Percentiles rank a stretch among this genome's conserved stretches.
These are phyloP conservation scores for Trametes punicea DNA, from an alignment of 768 basidiomycete species.

Conservation along the genomic window DNA sequence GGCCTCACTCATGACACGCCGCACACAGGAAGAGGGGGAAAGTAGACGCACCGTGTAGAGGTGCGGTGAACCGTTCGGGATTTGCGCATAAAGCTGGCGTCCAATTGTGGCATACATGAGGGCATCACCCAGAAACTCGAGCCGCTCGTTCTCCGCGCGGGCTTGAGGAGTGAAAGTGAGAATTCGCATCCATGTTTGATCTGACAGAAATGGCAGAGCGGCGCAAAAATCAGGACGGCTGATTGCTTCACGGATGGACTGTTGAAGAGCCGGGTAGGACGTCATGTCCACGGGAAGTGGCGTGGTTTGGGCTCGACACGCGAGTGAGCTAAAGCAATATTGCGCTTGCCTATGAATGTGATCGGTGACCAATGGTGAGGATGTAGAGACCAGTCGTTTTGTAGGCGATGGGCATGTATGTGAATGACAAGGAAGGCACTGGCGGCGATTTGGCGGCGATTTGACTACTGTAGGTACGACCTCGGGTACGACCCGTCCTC, in stretches of 20 bases:
- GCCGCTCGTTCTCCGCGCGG: conserved; percentile 32
- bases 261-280: conserved; percentile 18
- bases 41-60: conserved; percentile 27
- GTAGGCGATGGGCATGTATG: neutral
- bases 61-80: conserved; percentile 26
- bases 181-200: conserved; percentile 30
- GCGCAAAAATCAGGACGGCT: conserved; percentile 25
- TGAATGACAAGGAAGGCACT: neutral
- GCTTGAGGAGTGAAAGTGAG: conserved; percentile 6
- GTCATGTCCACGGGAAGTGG: conserved; percentile 1
- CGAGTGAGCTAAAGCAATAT: neutral
- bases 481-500: no score
- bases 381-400: neutral
- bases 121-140: conserved; percentile 49
- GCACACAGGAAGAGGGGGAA: neutral
- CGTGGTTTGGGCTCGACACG: neutral
- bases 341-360: no score
- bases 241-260: conserved; percentile 22
- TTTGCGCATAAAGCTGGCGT: conserved; percentile 34
- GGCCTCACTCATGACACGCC: neutral
- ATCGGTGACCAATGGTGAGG: neutral
- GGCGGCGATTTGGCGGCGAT: no score
- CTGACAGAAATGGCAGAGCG: conserved; percentile 34
- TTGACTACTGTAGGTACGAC: no score
- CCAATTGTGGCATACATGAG: conserved; percentile 43